Evolutionary conservation across 306 rosid genomes (phyloP), one percentile per base, ranked within the genome.

Genomic region (Cercis canadensis): DNA sequence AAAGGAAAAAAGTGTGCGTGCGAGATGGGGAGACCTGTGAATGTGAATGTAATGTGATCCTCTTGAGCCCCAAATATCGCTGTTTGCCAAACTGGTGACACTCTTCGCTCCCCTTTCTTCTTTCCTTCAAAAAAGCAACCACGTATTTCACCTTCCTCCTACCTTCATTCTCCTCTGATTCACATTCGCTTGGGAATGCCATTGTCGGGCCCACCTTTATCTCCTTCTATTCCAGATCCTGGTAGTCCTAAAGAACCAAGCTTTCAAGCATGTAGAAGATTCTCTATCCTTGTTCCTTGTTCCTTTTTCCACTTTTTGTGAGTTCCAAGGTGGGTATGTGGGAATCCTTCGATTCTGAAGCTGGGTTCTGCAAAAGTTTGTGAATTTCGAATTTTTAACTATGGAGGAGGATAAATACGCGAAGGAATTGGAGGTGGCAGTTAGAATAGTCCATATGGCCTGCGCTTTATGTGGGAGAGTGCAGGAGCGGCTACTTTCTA

Each of bases 381-480:
- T 68, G 63, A 57, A 31, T 49, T 57, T 69, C 29, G 29, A 24
- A 3, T 49, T 39, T 67, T 49, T 32, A 19, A 33, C 14, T 11
- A 89, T 92, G 98, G 98, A 77, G 81, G 70, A 57, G 32, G 89
- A 71, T 4, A 79, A 75, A 49, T 86, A 78, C 77, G 80, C 75
- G 7, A 68, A 63, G 82, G 98, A 92, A 77, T 78, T 92, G 86
- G 88, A 86, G 49, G 84, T 90, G 68, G 98, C 96, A 5, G 98
- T 90, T 16, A 85, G 89, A 79, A 95, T 85, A 36, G 98, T 92
- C 45, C 98, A 89, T 73, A 67, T 90, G 81, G 91, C 92, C 0
- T 90, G 98, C 60, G 83, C 90, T 80, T 75, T 92, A 14, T 87
- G 96, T 65, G 89, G 78, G 84, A 84, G 87, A 77, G 92, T 92